A percentile compares a stretch with the other conserved stretches of the same genome.
These are phyloP conservation scores for Zalerion maritima DNA, from an alignment of 495 filamentous ascomycete species.

Conservation along the genomic window DNA sequence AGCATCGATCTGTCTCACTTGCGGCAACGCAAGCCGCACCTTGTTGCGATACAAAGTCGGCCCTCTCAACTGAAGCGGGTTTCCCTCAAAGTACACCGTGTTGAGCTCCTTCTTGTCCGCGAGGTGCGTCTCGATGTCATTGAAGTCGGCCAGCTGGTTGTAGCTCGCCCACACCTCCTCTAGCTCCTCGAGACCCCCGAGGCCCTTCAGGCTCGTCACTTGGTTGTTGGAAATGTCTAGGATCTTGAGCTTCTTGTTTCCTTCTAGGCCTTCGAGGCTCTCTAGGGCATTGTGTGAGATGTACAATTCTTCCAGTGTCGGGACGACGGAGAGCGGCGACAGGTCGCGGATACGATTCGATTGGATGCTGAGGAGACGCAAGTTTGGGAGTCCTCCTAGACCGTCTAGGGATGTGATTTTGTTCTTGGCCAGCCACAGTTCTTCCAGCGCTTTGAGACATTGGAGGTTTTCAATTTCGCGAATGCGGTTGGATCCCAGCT, in stretches of 20 bases:
- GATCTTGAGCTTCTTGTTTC: conserved; percentile 53
- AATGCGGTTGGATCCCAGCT: conserved; percentile 85
- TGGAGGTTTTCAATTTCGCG: conserved; percentile 82
- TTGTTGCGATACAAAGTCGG: conserved; percentile 85
- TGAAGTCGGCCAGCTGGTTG: conserved; percentile 63
- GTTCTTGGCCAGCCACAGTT: conserved; percentile 97
- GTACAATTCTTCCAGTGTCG: conserved; percentile 87
- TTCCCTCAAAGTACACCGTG: conserved; percentile 96
- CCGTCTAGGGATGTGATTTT: conserved; percentile 78
- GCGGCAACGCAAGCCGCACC: conserved; percentile 71
- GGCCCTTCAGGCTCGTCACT: conserved; percentile 55
- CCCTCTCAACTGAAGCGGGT: conserved; percentile 65
- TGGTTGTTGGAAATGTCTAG: conserved; percentile 88
- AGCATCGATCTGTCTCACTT: conserved; percentile 87
- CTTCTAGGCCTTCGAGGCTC: conserved; percentile 58
- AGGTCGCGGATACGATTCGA: conserved; percentile 85
- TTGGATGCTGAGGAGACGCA: conserved; percentile 88
- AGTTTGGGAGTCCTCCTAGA: conserved; percentile 54
- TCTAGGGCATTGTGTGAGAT: conserved; percentile 94
- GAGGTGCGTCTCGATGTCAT: conserved; percentile 70
- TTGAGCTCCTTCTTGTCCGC: conserved; percentile 61
- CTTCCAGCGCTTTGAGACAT: conserved; percentile 54
- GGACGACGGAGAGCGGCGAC: conserved; percentile 52
- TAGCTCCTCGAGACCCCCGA: conserved; percentile 53
- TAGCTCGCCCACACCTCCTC: conserved; percentile 94